Conservation (phyloP, 169 alveolate species). For the Theileria annulata region DNA sequence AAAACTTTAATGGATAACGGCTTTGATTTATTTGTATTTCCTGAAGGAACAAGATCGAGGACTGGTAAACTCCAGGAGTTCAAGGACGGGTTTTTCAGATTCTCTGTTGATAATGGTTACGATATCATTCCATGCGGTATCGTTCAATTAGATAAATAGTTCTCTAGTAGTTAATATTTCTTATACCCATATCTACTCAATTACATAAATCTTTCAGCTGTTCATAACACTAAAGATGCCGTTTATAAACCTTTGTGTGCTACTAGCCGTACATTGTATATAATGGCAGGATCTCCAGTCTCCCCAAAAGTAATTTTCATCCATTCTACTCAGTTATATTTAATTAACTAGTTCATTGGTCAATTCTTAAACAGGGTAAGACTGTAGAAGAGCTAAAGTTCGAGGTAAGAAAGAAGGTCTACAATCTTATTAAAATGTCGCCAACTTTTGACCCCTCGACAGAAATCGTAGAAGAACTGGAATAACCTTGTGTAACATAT, state of each 20-base stretch:
- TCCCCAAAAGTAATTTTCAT: constrained; percentile 26
- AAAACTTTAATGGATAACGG: constrained; percentile 38
- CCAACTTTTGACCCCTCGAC: constrained; percentile 49
- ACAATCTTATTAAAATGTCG: constrained; percentile 29
- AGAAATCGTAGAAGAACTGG: constrained; percentile 54
- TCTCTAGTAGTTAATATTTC: too few relatives aligned
- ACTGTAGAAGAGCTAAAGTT: constrained; percentile 46
- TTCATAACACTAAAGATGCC: constrained; percentile 36
- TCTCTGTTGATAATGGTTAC: constrained; percentile 81
- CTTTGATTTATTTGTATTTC: constrained; percentile 72
- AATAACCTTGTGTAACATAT: neutral
- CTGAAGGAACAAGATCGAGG: constrained; percentile 85
- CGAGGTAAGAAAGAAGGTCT: constrained; percentile 37
- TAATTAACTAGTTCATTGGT: neutral
- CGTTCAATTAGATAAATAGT: neutral
- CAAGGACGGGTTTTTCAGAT: constrained; percentile 85
- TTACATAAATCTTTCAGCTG: constrained; percentile 14
- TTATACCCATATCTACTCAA: neutral
- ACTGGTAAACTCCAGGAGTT: constrained; percentile 82
- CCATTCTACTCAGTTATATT: neutral
- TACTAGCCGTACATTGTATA: constrained; percentile 18
- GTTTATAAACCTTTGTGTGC: neutral
- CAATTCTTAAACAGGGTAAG: constrained; percentile 33
- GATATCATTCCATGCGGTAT: constrained; percentile 83
- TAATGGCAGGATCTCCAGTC: constrained; percentile 57